phyloP scores from a whole-genome alignment of 345 rosid genomes.

The Linum usitatissimum region DNA sequence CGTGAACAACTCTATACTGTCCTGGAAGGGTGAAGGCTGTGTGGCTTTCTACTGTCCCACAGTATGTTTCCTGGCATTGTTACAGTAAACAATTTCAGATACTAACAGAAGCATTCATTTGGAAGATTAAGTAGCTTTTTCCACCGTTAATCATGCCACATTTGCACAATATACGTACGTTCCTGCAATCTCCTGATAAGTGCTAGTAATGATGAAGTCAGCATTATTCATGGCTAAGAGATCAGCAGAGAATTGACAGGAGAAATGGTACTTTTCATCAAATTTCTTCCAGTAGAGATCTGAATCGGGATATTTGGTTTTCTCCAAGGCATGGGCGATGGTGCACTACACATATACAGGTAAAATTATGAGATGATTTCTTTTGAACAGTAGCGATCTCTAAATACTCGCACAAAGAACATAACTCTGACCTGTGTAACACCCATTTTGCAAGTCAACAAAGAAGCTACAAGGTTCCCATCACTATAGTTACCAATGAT shows the following conservation, averaged over 20 bases:
- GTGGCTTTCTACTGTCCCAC: conserved; percentile 59
- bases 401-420: background rate
- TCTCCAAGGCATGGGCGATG: background rate
- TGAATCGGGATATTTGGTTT: background rate
- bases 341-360: background rate
- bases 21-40: conserved; percentile 58
- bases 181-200: background rate
- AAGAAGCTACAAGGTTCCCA: conserved; percentile 92
- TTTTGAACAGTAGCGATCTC: background rate
- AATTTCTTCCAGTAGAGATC: background rate
- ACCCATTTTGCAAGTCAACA: conserved; percentile 87
- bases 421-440: conserved; percentile 55
- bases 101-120: background rate
- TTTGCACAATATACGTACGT: background rate
- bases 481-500: conserved; percentile 96
- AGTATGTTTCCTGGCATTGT: conserved; percentile 30
- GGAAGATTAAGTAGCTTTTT: background rate
- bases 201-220: background rate
- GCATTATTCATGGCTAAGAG: background rate
- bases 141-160: background rate
- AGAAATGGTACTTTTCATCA: background rate
- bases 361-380: background rate
- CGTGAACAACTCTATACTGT: conserved; percentile 49
- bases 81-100: too few species aligned
- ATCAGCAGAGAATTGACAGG: background rate